Base-by-base conservation (phyloP, 345 rosid species). In the Citrus hindsii region DNA sequence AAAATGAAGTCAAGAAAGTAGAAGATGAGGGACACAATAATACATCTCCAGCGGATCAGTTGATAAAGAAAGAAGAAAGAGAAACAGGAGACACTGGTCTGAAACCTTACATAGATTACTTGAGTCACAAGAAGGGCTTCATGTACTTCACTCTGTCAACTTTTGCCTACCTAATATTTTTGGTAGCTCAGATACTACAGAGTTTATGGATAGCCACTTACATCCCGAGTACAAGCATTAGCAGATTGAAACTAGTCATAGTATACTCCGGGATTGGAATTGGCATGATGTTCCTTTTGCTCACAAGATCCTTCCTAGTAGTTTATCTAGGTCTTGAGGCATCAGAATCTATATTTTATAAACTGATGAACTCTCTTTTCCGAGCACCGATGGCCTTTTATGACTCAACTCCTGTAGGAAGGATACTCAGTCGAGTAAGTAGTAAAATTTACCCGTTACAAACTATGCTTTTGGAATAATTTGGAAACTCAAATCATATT, bases 381-480 rank as follows among this genome's bases (percentile, higher is more conserved):
- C 60, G 25, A 21, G 60, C 60, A 56, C 22, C 88, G 7, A 85
- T 85, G 84, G 84, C 42, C 42, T 38, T 38, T 38, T 38, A 38
- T 38, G 42, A 38, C 42, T 38, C 42, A 38, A 38, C 42, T 38
- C 87, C n/a, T 87, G 63, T 85, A 7, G 90, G 90, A 78, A 84
- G 90, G 79, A 84, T 87, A 65, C 86, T 85, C 32, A 87, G 88
- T 76, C 74, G 90, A 79, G 90, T 87, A 82, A 76, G 85, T 58
- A n/a, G 16, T 9, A 48, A 75, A 10, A 7, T 60, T 27, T 9
- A 72, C n/a, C 56, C 58, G 32, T 69, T 63, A 27, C 12, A 32
- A 38, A 48, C 48, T 48, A 5, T 14, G 55, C 55, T 48, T 48
- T 48, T 14, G 55, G 55, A 48, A 48, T 48, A 48, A 48, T 14